Conservation (phyloP, 352 stramenopile genomes). For the Lagenidium sp. region DNA sequence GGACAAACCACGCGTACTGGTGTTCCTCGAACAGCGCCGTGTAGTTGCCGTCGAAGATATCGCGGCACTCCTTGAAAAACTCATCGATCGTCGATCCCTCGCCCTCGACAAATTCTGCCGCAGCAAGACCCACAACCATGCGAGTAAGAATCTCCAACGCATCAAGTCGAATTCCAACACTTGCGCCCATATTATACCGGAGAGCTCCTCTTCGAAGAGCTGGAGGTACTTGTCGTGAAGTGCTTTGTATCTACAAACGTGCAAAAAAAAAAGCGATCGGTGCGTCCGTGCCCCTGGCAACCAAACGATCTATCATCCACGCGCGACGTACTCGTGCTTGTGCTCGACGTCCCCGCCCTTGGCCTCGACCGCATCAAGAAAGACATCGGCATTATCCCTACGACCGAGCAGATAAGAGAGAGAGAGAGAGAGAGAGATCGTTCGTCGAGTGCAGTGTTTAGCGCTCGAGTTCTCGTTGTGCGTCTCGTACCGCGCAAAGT, state of each 20-base stretch:
- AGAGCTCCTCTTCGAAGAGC: slow-evolving; percentile 65
- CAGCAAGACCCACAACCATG: not conserved
- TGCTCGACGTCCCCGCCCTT: slow-evolving; percentile 61
- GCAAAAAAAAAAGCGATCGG: too few species aligned
- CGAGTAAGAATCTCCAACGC: not conserved
- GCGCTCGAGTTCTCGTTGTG: not conserved
- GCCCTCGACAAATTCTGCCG: slow-evolving; percentile 57
- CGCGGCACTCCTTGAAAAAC: slow-evolving; percentile 61
- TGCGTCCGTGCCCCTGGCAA: not conserved
- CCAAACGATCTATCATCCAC: not conserved
- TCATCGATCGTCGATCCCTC: slow-evolving; percentile 54
- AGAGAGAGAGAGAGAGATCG: too few species aligned
- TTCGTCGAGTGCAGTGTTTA: not conserved
- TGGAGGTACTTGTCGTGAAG: slow-evolving; percentile 66
- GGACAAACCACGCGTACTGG: slow-evolving; percentile 67
- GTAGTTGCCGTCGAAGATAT: slow-evolving; percentile 50
- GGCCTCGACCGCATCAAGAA: slow-evolving; percentile 50
- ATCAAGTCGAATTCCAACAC: not conserved
- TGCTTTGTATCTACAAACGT: slow-evolving; percentile 62
- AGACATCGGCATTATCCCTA: slow-evolving; percentile 55
- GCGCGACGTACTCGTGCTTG: slow-evolving; percentile 46
- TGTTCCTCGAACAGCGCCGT: slow-evolving; percentile 62
- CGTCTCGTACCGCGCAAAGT: slow-evolving; percentile 47
- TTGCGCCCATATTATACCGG: slow-evolving; percentile 14
- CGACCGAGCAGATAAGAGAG: too few species aligned